These are phyloP conservation scores for Caulochytrium protostelioides DNA, from an alignment of 371 early-diverging fungal species.

Conservation along the genomic window DNA sequence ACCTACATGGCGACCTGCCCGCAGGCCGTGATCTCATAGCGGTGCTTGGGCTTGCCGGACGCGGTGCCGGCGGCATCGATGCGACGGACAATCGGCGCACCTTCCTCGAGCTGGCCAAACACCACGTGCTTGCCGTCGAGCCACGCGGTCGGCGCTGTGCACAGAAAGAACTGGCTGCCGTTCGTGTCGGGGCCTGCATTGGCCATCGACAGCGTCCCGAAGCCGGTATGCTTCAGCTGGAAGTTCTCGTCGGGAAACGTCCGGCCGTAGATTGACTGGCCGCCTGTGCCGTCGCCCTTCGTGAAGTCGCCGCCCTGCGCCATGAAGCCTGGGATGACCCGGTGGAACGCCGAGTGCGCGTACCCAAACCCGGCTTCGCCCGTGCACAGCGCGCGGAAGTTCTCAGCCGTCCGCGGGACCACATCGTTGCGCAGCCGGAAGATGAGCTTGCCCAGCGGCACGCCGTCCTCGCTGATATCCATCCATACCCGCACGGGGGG, in stretches of 20 bases:
- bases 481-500: slow-evolving; percentile 22
- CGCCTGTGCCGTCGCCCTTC: slow-evolving; percentile 31
- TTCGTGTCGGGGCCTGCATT: slow-evolving; percentile 30
- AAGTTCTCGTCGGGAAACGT: slow-evolving; percentile 43
- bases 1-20: slow-evolving; percentile 51
- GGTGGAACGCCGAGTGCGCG: slow-evolving; percentile 25
- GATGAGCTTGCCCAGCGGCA: slow-evolving; percentile 24
- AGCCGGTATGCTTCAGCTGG: slow-evolving; percentile 21
- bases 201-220: slow-evolving; percentile 35
- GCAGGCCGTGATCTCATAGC: slow-evolving; percentile 49
- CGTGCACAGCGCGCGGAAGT: slow-evolving; percentile 23
- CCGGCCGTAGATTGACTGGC: slow-evolving; percentile 27
- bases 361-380: slow-evolving; percentile 24
- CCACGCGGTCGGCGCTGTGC: slow-evolving; percentile 23
- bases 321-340: slow-evolving; percentile 39
- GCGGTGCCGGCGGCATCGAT: slow-evolving; percentile 36
- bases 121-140: slow-evolving; percentile 64
- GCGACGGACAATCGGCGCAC: slow-evolving; percentile 42
- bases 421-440: slow-evolving; percentile 26
- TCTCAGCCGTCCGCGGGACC: slow-evolving; percentile 31
- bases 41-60: slow-evolving; percentile 38
- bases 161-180: slow-evolving; percentile 43
- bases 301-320: slow-evolving; percentile 44
- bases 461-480: slow-evolving; percentile 27
- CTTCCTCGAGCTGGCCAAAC: slow-evolving; percentile 66